Evolutionary conservation across 2,329 filamentous ascomycete genomes (phyloP).

Genomic region (Xylaria sp.): DNA sequence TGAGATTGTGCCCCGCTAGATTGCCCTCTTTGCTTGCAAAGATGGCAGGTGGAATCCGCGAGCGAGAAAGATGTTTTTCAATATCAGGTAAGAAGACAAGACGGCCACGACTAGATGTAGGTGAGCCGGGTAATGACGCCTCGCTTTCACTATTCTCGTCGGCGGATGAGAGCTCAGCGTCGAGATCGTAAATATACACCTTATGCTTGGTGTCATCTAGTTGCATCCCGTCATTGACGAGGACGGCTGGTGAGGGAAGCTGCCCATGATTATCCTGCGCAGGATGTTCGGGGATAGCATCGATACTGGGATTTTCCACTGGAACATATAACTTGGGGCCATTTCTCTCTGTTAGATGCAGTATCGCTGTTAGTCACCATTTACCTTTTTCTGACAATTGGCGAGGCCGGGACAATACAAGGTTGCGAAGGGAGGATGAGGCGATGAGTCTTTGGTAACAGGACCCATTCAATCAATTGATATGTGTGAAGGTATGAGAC

Average conservation of each 20-base stretch:
- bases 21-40: conserved; percentile 62
- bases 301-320: conserved; percentile 55
- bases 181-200: conserved; percentile 89
- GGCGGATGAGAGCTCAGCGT: conserved; percentile 75
- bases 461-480: background rate
- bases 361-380: conserved; percentile 35
- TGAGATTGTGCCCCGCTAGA: conserved; percentile 50
- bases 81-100: conserved; percentile 86
- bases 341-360: conserved; percentile 60
- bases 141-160: conserved; percentile 23
- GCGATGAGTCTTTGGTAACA: conserved; percentile 14
- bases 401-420: background rate
- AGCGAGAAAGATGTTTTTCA: conserved; percentile 75
- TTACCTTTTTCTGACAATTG: conserved; percentile 28
- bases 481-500: conserved; percentile 1
- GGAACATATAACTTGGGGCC: conserved; percentile 70
- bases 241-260: conserved; percentile 25
- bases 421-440: conserved; percentile 13
- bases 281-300: conserved; percentile 29
- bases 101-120: conserved; percentile 59
- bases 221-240: conserved; percentile 68
- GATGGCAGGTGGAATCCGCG: conserved; percentile 71
- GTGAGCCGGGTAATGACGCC: conserved; percentile 52
- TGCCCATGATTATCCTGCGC: conserved; percentile 16
- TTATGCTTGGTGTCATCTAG: conserved; percentile 86